Percentiles rank a stretch among this genome's conserved stretches.
These are phyloP conservation scores for Chaetomiaceae sp. DNA, from an alignment of 2,329 filamentous ascomycete species.

Conservation along the genomic window DNA sequence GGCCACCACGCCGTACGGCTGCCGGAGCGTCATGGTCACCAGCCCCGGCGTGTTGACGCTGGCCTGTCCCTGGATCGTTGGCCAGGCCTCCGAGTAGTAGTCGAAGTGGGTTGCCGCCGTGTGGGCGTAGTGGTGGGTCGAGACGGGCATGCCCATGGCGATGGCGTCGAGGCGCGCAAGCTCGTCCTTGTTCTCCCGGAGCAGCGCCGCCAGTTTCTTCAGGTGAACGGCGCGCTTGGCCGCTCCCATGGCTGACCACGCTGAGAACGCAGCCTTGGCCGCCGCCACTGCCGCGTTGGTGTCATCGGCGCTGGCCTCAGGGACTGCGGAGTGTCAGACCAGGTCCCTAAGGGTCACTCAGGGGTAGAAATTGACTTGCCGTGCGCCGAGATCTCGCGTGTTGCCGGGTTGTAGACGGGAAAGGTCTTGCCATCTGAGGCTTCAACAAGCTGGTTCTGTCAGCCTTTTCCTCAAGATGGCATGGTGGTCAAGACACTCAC, in stretches of 20 bases:
- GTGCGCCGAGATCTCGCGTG: conserved; percentile 36
- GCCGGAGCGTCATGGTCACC: conserved; percentile 42
- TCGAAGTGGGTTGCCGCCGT: conserved; percentile 36
- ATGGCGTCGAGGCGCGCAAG: conserved; percentile 43
- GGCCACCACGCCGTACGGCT: conserved; percentile 50
- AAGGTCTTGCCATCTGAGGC: conserved; percentile 44
- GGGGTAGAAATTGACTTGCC: conserved; percentile 22
- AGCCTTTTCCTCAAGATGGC: not conserved
- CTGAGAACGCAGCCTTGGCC: conserved; percentile 41
- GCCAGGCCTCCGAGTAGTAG: conserved; percentile 41
- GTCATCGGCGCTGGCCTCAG: conserved; percentile 42
- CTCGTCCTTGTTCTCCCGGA: conserved; percentile 38
- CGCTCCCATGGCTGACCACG: conserved; percentile 41
- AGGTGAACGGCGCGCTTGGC: conserved; percentile 38
- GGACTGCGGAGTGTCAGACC: conserved; percentile 30
- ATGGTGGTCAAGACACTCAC: conserved; percentile 23
- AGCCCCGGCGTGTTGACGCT: conserved; percentile 46
- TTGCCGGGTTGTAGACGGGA: conserved; percentile 40
- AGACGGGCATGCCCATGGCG: conserved; percentile 42
- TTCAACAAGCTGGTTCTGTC: conserved; percentile 35
- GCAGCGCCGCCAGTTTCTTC: conserved; percentile 42
- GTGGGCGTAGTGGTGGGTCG: conserved; percentile 35
- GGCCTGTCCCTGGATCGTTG: conserved; percentile 41
- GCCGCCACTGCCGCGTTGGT: conserved; percentile 40
- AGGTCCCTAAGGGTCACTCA: not conserved